Percentiles rank a stretch among this genome's conserved stretches.
These are phyloP conservation scores for Mycena latifolia DNA, from an alignment of 768 basidiomycete genomes.

Conservation along the genomic window DNA sequence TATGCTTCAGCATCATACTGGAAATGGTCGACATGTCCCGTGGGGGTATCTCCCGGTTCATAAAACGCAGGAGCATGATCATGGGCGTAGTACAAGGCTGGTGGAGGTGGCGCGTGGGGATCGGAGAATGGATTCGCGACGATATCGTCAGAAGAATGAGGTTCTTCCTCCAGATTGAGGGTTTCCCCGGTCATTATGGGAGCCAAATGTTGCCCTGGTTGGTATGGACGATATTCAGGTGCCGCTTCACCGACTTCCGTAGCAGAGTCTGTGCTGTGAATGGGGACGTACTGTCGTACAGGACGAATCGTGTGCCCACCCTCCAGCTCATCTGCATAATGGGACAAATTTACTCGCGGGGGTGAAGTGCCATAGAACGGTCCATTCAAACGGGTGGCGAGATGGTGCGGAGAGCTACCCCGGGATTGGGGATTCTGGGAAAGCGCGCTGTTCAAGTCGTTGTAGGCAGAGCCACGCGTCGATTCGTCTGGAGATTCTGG, in stretches of 20 bases:
- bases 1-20: conserved; percentile 77
- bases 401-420: not conserved
- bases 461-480: conserved; percentile 1
- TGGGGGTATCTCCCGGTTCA: conserved; percentile 47
- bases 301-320: conserved; percentile 10
- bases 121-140: conserved; percentile 46
- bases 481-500: conserved; percentile 29
- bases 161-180: conserved; percentile 56
- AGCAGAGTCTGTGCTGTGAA: not conserved
- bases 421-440: no score
- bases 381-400: no score
- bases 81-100: conserved; percentile 47
- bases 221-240: conserved; percentile 50
- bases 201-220: conserved; percentile 70
- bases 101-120: conserved; percentile 44
- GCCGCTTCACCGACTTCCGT: conserved; percentile 1
- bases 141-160: conserved; percentile 30
- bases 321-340: conserved; percentile 16
- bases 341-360: conserved; percentile 4
- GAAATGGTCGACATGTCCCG: conserved; percentile 67
- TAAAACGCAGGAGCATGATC: conserved; percentile 44
- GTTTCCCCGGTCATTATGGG: conserved; percentile 78
- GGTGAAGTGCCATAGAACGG: conserved; percentile 24
- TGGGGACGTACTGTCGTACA: conserved; percentile 11
- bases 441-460: not conserved